Percentiles rank a stretch among this genome's conserved stretches.
Evolutionary conservation across 2,329 filamentous ascomycete genomes (phyloP).

Genomic region (Aspergillus sergii): DNA sequence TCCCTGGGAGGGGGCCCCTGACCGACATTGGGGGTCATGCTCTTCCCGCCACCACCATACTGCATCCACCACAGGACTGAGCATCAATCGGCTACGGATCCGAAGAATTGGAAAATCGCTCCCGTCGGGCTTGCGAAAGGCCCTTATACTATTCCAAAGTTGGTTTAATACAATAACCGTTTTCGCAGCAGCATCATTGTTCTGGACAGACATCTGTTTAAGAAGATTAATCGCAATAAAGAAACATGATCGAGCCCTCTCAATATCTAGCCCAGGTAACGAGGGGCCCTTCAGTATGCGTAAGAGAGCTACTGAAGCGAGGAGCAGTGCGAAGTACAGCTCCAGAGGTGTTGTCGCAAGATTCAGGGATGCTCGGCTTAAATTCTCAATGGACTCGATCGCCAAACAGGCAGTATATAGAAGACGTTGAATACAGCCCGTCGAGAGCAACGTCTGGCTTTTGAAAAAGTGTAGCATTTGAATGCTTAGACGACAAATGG

Average conservation of each 20-base stretch:
- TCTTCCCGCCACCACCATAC: constrained; percentile 50
- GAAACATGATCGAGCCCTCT: constrained; percentile 36
- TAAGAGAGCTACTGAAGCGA: constrained; percentile 36
- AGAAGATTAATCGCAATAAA: constrained; percentile 42
- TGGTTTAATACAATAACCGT: constrained; percentile 38
- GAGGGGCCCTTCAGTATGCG: constrained; percentile 43
- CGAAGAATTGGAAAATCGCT: constrained; percentile 37
- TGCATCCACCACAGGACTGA: constrained; percentile 42
- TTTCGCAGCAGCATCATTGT: constrained; percentile 38
- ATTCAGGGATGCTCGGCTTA: constrained; percentile 23
- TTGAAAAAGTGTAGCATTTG: constrained; percentile 43
- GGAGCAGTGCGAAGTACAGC: constrained; percentile 32
- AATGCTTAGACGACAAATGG: constrained; percentile 35
- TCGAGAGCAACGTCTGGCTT: constrained; percentile 29
- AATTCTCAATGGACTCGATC: constrained; percentile 31
- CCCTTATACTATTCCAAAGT: constrained; percentile 45
- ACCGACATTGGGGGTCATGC: constrained; percentile 33
- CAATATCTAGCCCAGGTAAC: constrained; percentile 34
- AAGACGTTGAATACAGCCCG: constrained; percentile 29
- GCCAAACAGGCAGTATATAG: constrained; percentile 33
- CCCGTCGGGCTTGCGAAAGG: constrained; percentile 43
- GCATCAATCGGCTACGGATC: constrained; percentile 42
- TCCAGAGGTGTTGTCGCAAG: constrained; percentile 31
- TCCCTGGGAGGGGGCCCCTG: constrained; percentile 12
- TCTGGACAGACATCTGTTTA: constrained; percentile 41